A percentile compares a stretch with the other conserved stretches of the same genome.
phyloP scores from a whole-genome alignment of 2,329 filamentous ascomycete genomes.

The Venturia effusa region DNA sequence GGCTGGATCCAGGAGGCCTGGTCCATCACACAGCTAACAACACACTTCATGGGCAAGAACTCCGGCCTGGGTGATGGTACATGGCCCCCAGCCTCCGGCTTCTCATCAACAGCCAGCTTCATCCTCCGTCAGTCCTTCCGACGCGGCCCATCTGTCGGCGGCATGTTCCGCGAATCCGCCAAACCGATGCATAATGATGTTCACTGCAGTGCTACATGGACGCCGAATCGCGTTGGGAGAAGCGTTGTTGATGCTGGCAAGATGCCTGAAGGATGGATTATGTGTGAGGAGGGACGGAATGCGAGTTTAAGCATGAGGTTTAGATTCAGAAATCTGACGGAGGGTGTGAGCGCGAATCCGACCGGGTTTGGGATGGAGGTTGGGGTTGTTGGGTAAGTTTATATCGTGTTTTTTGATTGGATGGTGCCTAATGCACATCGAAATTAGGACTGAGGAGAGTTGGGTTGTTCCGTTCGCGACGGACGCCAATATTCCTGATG shows the following conservation, averaged over 20 bases:
- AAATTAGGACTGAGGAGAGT: not conserved
- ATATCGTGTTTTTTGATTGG: no score
- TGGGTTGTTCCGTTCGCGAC: not conserved
- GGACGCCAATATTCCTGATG: not conserved
- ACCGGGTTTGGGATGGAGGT: not conserved
- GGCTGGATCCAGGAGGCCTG: slow-evolving; percentile 13
- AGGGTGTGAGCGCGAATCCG: not conserved
- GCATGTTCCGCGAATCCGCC: not conserved
- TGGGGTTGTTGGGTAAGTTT: not conserved
- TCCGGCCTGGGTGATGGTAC: slow-evolving; percentile 16
- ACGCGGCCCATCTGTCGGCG: not conserved
- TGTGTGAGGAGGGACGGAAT: not conserved
- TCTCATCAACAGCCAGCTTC: slow-evolving; percentile 19
- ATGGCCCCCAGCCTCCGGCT: slow-evolving; percentile 18
- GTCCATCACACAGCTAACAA: slow-evolving; percentile 17
- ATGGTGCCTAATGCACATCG: not conserved
- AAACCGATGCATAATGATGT: not conserved
- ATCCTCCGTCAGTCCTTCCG: slow-evolving; percentile 6
- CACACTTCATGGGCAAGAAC: slow-evolving; percentile 20
- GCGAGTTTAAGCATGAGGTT: not conserved
- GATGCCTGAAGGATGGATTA: not conserved
- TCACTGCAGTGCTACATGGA: not conserved
- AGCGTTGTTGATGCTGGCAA: not conserved
- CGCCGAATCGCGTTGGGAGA: not conserved
- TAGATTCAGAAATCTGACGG: not conserved